Percentiles rank a stretch among this genome's conserved stretches.
Evolutionary conservation across 148 eudicot genomes (phyloP).

Genomic region (Cornus controversa): DNA sequence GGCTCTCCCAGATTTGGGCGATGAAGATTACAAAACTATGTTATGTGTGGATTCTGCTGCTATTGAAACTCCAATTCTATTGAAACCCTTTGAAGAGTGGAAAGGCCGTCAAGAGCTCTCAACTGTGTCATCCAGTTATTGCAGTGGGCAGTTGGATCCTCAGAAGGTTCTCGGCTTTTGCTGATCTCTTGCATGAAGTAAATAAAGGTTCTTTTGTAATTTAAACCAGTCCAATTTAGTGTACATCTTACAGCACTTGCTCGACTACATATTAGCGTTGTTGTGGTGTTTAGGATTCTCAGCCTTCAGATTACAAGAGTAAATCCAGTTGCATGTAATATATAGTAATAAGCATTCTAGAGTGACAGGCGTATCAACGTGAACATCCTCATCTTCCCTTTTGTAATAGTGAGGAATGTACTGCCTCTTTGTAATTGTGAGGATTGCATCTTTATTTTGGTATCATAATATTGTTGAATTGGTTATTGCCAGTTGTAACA

Average conservation of each 20-base stretch:
- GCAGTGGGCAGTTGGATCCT: conserved; percentile 85
- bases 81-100: conserved; percentile 87
- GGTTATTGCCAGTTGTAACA: too few species aligned
- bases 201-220: conserved; percentile 13
- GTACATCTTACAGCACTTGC: conserved; percentile 14
- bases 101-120: conserved; percentile 74
- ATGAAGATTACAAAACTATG: conserved; percentile 80
- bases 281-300: neutral
- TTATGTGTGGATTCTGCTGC: conserved; percentile 76
- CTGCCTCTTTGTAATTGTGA: conserved; percentile 3
- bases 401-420: conserved; percentile 8
- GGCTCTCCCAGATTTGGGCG: conserved; percentile 67
- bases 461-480: neutral
- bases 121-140: conserved; percentile 79
- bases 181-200: conserved; percentile 10
- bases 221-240: neutral
- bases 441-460: conserved; percentile 3
- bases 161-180: conserved; percentile 57
- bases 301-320: neutral
- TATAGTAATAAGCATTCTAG: neutral
- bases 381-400: neutral
- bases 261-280: neutral
- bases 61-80: conserved; percentile 52
- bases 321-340: conserved; percentile 8
- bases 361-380: neutral